Evolutionary conservation across 2,329 filamentous ascomycete species (phyloP), one percentile per base, ranked within the genome.

Genomic region (Pseudogymnoascus sp.): DNA sequence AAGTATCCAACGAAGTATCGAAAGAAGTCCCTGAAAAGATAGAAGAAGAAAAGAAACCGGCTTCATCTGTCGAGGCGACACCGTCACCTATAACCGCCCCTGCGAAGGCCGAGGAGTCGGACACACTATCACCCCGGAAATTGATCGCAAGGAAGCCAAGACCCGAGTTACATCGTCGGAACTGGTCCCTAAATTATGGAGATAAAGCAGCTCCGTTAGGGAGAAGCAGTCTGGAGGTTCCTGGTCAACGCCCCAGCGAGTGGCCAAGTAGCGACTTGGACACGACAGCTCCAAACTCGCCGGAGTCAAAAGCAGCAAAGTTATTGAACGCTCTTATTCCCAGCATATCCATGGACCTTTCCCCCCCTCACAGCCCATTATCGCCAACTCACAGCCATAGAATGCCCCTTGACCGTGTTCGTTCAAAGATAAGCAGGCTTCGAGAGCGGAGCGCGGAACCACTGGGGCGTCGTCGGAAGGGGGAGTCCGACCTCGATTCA

Each of bases 311-410:
- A 62, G 66, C 70, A 14, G 62, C 63, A 7, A 69, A 62, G 36
- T 40, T 64, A 14, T 36, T 59, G 31, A 67, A 69, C 64, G 75
- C 76, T 1, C 78, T 82, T 34, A 80, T 88, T 61, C 84, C 85
- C 3, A 81, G 81, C 11, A 83, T 87, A 65, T 82, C 82, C 21
- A 80, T 84, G 66, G 86, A 89, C 63, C 72, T 88, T 7, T 89
- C 88, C 3, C 83, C 86, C 1, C 77, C 81, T 3, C 79, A 79
- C 6, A 91, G 87, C 1, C 78, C 79, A 2, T 91, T 89, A 5
- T 88, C 88, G 31, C 46, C 46, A 9, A 56, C 8, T 16, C 46
- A 56, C 25, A 77, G 78, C 0, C 82, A 86, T 61, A 88, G 84
- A 62, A 82, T 84, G 0, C 42, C 70, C n/a, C 70, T 79, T 11